Evolutionary conservation across 2,329 filamentous ascomycete species (phyloP).

Genomic region (Colletotrichum shisoi): DNA sequence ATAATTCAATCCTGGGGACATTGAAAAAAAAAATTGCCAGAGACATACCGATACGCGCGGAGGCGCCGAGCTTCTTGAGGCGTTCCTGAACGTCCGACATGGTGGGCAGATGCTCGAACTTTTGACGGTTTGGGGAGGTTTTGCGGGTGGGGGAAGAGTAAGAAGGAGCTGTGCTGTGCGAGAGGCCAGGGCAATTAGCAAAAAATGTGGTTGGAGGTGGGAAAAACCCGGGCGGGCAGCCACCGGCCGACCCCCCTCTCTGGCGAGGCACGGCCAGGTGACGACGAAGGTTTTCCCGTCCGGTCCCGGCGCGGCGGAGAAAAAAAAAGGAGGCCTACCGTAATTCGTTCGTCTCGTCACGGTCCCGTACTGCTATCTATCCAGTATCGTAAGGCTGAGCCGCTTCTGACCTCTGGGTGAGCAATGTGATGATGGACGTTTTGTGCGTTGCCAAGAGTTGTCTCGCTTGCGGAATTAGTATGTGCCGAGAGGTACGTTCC

Average conservation of each 20-base stretch:
- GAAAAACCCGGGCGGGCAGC: slow-evolving; percentile 31
- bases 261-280: slow-evolving; percentile 10
- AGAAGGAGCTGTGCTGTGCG: slow-evolving; percentile 34
- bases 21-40: slow-evolving; percentile 4
- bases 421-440: slow-evolving; percentile 35
- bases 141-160: slow-evolving; percentile 45
- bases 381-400: slow-evolving; percentile 36
- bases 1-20: neutral
- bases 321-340: slow-evolving; percentile 11
- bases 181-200: slow-evolving; percentile 39
- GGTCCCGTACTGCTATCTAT: slow-evolving; percentile 25
- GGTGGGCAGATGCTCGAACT: slow-evolving; percentile 45
- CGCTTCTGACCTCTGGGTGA: slow-evolving; percentile 27
- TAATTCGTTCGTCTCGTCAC: slow-evolving; percentile 30
- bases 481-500: slow-evolving; percentile 31
- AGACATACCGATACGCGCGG: slow-evolving; percentile 72
- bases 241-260: slow-evolving; percentile 19
- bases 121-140: slow-evolving; percentile 32
- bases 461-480: slow-evolving; percentile 41
- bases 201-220: slow-evolving; percentile 35
- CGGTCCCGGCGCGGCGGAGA: neutral
- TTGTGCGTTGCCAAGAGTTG: slow-evolving; percentile 40
- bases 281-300: slow-evolving; percentile 7
- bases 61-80: slow-evolving; percentile 66
- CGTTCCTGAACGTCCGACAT: slow-evolving; percentile 67